Evolutionary conservation across 129 eudicot genomes (phyloP), one percentile per base, ranked within the genome.

Genomic region (Artemisia annua): DNA sequence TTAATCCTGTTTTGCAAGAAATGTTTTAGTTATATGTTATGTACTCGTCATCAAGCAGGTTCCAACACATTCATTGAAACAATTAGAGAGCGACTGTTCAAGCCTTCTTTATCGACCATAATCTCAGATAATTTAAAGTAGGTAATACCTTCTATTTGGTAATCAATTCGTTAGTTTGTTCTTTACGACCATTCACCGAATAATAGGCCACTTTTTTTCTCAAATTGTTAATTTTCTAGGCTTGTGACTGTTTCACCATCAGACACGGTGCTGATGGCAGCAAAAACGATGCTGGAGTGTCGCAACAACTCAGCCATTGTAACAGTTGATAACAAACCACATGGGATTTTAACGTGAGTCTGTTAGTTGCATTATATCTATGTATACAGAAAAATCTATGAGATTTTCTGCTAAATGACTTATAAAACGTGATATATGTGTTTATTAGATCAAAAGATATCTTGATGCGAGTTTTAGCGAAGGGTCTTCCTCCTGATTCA

Each of bases 51-150:
- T 35, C 22, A 28, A 74, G 48, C 69, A 95, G 99, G 97, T 67
- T 87, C 92, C 26, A 90, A 85, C 77, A 82, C 96, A 35, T 95
- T 95, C 39, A 83, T 95, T 49, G 99, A 95, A 82, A 87, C 97
- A 69, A 89, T 95, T 62, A 77, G 91, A 73, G 97, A 95, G 71
- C 84, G 91, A 48, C 80, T 95, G 72, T 95, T 95, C 68, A 88
- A 73, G 81, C 99, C 97, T 19, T 90, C 97, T 67, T 78, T 95
- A 81, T 90, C 97, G 16, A 95, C 96, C 51, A 85, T 95, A 48
- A 83, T 95, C 58, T 67, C 96, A 43, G 96, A 88, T 77, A 89
- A 88, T 85, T 82, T 94, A 90, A 95, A 95, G 99, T 95, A 95
- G 99, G 97, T 90, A 94, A 75, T 75, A 88, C 72, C 84, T 84